A percentile compares a stretch with the other conserved stretches of the same genome.
Evolutionary conservation across 805 yeast species (phyloP).

Genomic region (Zygosaccharomyces gambellarensis): DNA sequence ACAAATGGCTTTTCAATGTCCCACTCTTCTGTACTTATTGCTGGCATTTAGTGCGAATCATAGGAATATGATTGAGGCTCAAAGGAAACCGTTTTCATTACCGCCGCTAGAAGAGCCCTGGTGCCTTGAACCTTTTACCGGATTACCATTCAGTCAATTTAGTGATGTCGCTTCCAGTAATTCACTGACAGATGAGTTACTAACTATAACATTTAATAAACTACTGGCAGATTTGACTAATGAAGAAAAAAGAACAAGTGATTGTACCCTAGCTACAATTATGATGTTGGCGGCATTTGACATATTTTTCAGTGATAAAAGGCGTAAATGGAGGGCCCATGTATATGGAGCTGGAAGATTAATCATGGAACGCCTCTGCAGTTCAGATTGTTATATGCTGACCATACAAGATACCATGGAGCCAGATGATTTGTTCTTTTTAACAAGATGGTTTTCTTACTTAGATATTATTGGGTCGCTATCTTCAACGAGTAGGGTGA

Average conservation of each 20-base stretch:
- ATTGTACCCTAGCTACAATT: slow-evolving; percentile 59
- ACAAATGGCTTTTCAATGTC: slow-evolving; percentile 57
- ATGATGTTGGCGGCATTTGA: slow-evolving; percentile 59
- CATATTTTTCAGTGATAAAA: slow-evolving; percentile 41
- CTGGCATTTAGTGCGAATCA: slow-evolving; percentile 48
- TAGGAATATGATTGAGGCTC: slow-evolving; percentile 22
- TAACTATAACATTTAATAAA: slow-evolving; percentile 55
- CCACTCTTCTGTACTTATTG: slow-evolving; percentile 49
- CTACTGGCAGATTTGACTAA: slow-evolving; percentile 48
- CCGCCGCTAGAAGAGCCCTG: slow-evolving; percentile 1
- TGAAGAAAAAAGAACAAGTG: slow-evolving; percentile 52
- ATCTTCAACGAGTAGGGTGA: slow-evolving; percentile 42
- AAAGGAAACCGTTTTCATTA: background rate
- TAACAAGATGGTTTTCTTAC: slow-evolving; percentile 65
- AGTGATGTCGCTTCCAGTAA: slow-evolving; percentile 18
- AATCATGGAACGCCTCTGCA: slow-evolving; percentile 27
- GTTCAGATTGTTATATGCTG: slow-evolving; percentile 12
- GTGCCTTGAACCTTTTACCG: background rate
- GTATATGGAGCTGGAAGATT: slow-evolving; percentile 64
- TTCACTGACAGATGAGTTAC: slow-evolving; percentile 44
- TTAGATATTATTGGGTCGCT: slow-evolving; percentile 60
- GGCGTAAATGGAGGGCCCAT: slow-evolving; percentile 56
- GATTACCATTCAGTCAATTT: background rate
- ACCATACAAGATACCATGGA: slow-evolving; percentile 16
- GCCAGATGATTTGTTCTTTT: slow-evolving; percentile 41